A percentile compares a stretch with the other conserved stretches of the same genome.
Evolutionary conservation across 2,329 filamentous ascomycete species (phyloP).

Genomic region (Zymoseptoria crescenta): DNA sequence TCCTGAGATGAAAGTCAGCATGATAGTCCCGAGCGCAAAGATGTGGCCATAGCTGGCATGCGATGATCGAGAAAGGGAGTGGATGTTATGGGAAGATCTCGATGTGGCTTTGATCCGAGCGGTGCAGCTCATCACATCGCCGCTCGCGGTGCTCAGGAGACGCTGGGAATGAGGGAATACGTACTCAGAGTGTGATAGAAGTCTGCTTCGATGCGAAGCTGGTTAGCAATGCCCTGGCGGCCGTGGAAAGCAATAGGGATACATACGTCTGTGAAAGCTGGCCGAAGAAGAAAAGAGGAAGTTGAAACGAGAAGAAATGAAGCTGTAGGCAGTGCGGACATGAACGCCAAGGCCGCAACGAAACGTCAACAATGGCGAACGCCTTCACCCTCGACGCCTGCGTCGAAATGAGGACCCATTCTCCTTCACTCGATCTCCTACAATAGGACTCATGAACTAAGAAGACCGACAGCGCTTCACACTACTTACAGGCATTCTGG

Average conservation of each 20-base stretch:
- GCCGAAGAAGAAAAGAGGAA: background rate
- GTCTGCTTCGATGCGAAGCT: background rate
- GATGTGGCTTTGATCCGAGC: background rate
- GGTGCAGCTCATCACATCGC: background rate
- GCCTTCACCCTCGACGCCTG: background rate
- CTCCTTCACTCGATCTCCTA: background rate
- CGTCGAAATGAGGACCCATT: background rate
- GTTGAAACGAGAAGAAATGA: background rate
- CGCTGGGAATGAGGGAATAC: background rate
- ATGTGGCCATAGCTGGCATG: no score
- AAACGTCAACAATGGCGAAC: background rate
- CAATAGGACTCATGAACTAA: background rate
- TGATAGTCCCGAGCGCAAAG: background rate
- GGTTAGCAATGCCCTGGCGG: background rate
- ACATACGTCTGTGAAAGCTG: background rate
- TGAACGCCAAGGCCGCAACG: background rate
- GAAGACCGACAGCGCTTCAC: background rate
- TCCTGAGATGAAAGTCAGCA: background rate
- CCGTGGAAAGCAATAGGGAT: background rate
- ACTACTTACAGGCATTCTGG: background rate
- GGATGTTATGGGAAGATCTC: no score
- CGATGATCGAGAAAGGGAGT: no score
- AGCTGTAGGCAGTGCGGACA: background rate
- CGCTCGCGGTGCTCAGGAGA: background rate
- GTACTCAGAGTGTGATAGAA: background rate